Percentiles rank a stretch among this genome's conserved stretches.
Evolutionary conservation across 2,329 filamentous ascomycete genomes (phyloP).

Genomic region (Fusarium xyrophilum): DNA sequence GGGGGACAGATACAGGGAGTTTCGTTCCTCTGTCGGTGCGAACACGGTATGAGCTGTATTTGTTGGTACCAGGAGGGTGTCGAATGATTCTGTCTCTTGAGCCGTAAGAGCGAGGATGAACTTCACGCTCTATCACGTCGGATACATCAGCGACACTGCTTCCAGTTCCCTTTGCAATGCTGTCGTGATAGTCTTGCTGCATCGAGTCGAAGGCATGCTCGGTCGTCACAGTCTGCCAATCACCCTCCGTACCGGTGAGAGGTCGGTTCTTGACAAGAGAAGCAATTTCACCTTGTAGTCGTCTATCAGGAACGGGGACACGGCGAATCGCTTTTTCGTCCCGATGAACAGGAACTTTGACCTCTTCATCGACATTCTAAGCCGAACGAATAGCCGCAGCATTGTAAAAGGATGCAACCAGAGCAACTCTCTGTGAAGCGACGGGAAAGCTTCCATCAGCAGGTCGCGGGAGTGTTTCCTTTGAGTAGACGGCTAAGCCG

Average conservation of each 20-base stretch:
- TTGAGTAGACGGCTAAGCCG: conserved; percentile 32
- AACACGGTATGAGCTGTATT: conserved; percentile 27
- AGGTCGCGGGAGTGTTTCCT: neutral
- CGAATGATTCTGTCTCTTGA: conserved; percentile 42
- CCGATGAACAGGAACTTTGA: conserved; percentile 46
- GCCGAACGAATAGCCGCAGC: conserved; percentile 47
- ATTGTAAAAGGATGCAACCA: conserved; percentile 47
- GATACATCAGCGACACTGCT: conserved; percentile 57
- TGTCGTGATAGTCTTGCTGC: conserved; percentile 34
- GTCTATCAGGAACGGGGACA: conserved; percentile 7
- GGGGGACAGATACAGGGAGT: conserved; percentile 34
- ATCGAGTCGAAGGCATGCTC: conserved; percentile 38
- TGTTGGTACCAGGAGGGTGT: conserved; percentile 29
- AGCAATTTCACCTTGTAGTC: conserved; percentile 26
- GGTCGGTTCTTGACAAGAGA: conserved; percentile 27
- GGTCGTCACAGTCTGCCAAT: conserved; percentile 50
- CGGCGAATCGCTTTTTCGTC: conserved; percentile 6
- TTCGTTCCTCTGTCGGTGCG: conserved; percentile 36
- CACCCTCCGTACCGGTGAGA: conserved; percentile 34
- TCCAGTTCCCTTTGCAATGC: conserved; percentile 45
- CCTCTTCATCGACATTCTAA: conserved; percentile 51
- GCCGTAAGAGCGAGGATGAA: conserved; percentile 29
- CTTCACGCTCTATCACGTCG: conserved; percentile 41
- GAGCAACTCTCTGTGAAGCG: conserved; percentile 5
- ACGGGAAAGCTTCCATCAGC: conserved; percentile 1